Conservation (phyloP, 441 rosid genomes). For the Adansonia gregorii region DNA sequence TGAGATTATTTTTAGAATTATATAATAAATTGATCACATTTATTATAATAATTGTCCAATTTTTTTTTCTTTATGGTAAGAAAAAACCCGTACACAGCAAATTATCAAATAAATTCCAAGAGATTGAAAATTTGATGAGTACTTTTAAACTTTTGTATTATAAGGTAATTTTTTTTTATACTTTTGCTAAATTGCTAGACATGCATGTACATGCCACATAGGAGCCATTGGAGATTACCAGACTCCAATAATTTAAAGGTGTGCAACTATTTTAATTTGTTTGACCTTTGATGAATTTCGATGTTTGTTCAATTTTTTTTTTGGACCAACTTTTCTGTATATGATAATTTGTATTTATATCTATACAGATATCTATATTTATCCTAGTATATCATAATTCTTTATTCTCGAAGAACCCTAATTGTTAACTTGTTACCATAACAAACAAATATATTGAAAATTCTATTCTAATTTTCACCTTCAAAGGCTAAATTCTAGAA, state of each 20-base stretch:
- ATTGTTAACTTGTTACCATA: not conserved
- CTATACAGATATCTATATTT: not conserved
- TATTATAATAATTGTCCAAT: not conserved
- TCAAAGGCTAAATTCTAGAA: constrained; percentile 16
- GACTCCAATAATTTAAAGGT: not conserved
- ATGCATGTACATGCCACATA: not conserved
- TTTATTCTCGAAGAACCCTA: not conserved
- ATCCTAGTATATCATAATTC: not conserved
- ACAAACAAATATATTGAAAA: too few species aligned
- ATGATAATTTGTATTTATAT: not conserved
- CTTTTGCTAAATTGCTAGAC: not conserved
- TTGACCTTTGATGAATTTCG: not conserved
- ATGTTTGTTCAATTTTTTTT: not conserved
- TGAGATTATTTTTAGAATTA: not conserved
- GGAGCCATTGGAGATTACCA: not conserved
- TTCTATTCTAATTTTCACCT: not conserved
- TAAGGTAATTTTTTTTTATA: not conserved
- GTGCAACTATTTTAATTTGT: not conserved
- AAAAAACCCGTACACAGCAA: not conserved
- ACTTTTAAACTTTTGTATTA: not conserved
- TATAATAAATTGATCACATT: not conserved
- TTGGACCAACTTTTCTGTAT: not conserved
- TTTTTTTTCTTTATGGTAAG: not conserved
- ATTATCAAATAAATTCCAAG: not conserved
- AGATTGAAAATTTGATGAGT: not conserved